phyloP scores from a whole-genome alignment of 2,329 filamentous ascomycete species.

The Paecilomyces formosus region DNA sequence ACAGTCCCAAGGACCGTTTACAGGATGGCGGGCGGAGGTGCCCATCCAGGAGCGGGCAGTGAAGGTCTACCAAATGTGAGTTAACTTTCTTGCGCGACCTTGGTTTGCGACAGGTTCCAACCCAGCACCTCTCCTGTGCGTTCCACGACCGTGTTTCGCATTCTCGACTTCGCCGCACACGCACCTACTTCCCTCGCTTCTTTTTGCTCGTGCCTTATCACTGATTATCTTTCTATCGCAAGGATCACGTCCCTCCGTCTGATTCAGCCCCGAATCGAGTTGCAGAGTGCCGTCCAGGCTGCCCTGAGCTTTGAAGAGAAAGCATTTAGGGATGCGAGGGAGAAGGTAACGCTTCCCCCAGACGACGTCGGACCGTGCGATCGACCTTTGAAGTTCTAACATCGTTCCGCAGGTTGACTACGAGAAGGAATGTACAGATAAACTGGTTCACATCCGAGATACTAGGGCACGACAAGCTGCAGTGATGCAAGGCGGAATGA shows the following conservation, averaged over 20 bases:
- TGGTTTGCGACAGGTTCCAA: not conserved
- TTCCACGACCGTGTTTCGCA: not conserved
- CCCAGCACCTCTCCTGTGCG: too few species aligned
- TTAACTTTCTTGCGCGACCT: constrained; percentile 4
- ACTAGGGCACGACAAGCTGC: constrained; percentile 36
- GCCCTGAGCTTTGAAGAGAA: constrained; percentile 40
- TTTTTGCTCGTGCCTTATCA: not conserved
- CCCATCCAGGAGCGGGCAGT: constrained; percentile 30
- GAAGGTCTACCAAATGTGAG: constrained; percentile 39
- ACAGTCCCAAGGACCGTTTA: constrained; percentile 34
- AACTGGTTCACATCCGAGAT: constrained; percentile 38
- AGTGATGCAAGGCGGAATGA: constrained; percentile 33
- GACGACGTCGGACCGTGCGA: not conserved
- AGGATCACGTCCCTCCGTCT: constrained; percentile 41
- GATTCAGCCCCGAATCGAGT: constrained; percentile 34
- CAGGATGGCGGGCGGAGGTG: constrained; percentile 39
- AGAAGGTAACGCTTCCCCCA: constrained; percentile 17
- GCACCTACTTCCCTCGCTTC: not conserved
- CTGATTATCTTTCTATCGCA: constrained; percentile 5
- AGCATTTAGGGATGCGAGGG: constrained; percentile 34
- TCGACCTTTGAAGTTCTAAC: not conserved
- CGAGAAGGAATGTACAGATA: constrained; percentile 36
- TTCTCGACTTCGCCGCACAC: not conserved
- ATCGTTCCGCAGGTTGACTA: constrained; percentile 29
- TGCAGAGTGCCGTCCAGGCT: constrained; percentile 30